These are phyloP conservation scores for Macadamia integrifolia DNA, from an alignment of 164 flowering plant species.

Conservation along the genomic window DNA sequence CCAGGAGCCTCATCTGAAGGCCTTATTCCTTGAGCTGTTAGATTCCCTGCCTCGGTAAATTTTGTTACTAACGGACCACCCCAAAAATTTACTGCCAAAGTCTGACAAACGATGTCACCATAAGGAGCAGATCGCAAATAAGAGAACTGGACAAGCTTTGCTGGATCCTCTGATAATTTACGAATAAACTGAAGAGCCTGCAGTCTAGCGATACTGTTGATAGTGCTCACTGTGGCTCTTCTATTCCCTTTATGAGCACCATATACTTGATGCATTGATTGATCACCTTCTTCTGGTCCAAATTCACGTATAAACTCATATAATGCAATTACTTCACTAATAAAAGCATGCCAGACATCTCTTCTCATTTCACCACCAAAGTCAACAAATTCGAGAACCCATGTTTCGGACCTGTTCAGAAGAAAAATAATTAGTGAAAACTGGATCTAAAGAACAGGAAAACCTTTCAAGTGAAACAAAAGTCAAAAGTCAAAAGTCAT, in stretches of 20 bases:
- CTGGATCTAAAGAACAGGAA: background rate
- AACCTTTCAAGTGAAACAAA: background rate
- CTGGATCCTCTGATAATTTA: constrained; percentile 74
- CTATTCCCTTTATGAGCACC: constrained; percentile 74
- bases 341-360: constrained; percentile 90
- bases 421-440: constrained; percentile 7
- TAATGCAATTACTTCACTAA: constrained; percentile 68
- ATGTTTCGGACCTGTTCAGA: constrained; percentile 54
- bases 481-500: background rate
- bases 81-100: constrained; percentile 84
- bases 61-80: constrained; percentile 68
- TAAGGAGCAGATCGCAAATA: constrained; percentile 66
- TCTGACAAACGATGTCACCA: constrained; percentile 75
- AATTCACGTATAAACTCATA: constrained; percentile 66
- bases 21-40: constrained; percentile 14
- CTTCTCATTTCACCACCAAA: constrained; percentile 91
- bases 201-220: constrained; percentile 67
- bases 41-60: constrained; percentile 21
- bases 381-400: constrained; percentile 89
- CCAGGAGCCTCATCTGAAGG: constrained; percentile 31
- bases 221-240: constrained; percentile 51
- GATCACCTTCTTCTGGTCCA: constrained; percentile 73
- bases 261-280: constrained; percentile 48
- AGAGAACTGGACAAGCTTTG: constrained; percentile 76
- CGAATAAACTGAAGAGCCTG: constrained; percentile 80